Evolutionary conservation across 2,329 filamentous ascomycete species (phyloP).

Genomic region (Clarireedia hainanense): DNA sequence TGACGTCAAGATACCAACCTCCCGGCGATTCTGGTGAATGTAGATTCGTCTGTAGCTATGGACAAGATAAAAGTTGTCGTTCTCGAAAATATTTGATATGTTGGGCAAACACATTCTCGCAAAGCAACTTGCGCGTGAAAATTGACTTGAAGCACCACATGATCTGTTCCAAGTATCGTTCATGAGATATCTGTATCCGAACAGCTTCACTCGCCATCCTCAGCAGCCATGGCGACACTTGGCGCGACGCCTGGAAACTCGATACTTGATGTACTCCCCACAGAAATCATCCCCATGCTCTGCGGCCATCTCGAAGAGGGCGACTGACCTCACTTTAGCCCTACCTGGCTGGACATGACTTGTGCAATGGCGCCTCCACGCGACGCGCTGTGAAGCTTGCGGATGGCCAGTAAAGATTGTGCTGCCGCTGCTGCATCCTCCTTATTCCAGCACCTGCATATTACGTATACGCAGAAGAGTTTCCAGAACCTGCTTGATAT

Average conservation of each 20-base stretch:
- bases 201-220: too few relatives aligned
- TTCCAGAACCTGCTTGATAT: not conserved
- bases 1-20: too few relatives aligned
- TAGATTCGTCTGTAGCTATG: too few relatives aligned
- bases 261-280: not conserved
- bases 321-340: too few relatives aligned
- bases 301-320: not conserved
- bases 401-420: not conserved
- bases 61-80: too few relatives aligned
- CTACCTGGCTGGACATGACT: fast-evolving
- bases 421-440: not conserved
- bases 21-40: too few relatives aligned
- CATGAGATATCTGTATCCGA: too few relatives aligned
- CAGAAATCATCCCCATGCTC: not conserved
- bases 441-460: not conserved
- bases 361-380: not conserved
- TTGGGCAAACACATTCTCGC: too few relatives aligned
- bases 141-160: too few relatives aligned
- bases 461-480: not conserved
- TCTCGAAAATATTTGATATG: too few relatives aligned
- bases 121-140: too few relatives aligned
- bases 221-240: not conserved
- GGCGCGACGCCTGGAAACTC: not conserved
- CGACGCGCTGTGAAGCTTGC: not conserved
- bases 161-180: too few relatives aligned